Base-by-base conservation (phyloP, 2,329 filamentous ascomycete species). In the Leptographium flavum region DNA sequence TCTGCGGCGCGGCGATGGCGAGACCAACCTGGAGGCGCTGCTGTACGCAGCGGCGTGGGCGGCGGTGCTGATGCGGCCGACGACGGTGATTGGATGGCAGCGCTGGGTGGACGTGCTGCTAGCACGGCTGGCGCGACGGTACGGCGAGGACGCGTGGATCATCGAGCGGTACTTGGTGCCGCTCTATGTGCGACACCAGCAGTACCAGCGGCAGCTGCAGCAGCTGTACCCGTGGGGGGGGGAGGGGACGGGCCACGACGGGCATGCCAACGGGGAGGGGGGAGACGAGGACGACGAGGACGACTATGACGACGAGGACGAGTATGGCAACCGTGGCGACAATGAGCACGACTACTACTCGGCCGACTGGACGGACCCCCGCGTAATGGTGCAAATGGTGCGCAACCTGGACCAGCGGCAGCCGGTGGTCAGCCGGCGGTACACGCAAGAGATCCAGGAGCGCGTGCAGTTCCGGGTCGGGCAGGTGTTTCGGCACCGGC, bases 401-500 rank as follows among this genome's bases (percentile, higher is more conserved):
- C 60, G 63, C 39, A 65, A 67, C 43, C 56, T 67, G 14, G 72
- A 76, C 54, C 57, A 59, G 19, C 51, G 66, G 21, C 53, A 58
- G 47, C 64, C 71, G 5, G 50, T 50, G 5, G 54, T 58, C 44
- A 57, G 44, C 48, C 53, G 59, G 5, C 56, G 59, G 4, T 59
- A 61, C 51, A 60, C 60, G 3, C 56, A 59, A 43, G 62, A 52
- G 53, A 62, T 57, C 54, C 57, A 49, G 45, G 47, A 49, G 25
- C 49, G 46, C 4, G 74, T 87, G 42, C 71, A 64, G 49, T 90
- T 77, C 59, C 75, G 70, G 42, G 74, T 94, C 41, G 92, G 92
- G 1, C 83, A 93, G 54, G 73, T 94, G 7, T 94, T 96, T 58
- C 73, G 72, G 40, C 92, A 98, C 62, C 77, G 71, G 49, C 74